Conservation (phyloP, 768 basidiomycete species). For the Mycena crocata region DNA sequence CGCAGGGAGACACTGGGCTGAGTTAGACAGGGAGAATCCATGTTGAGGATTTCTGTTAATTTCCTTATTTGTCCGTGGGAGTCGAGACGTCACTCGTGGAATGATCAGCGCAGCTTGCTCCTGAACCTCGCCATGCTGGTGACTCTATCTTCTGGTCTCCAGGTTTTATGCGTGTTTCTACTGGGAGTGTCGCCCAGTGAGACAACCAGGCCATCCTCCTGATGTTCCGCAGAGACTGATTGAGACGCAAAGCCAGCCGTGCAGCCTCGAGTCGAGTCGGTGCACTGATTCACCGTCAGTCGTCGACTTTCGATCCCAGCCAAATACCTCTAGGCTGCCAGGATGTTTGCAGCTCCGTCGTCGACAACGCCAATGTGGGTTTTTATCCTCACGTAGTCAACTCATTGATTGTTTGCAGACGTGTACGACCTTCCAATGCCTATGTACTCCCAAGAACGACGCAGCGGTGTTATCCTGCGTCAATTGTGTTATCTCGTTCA, state of each 20-base stretch:
- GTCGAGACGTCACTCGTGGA: too few species aligned
- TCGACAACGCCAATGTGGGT: constrained; percentile 21
- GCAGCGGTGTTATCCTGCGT: constrained; percentile 43
- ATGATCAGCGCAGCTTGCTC: too few species aligned
- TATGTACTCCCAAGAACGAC: constrained; percentile 42
- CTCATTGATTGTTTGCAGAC: constrained; percentile 47
- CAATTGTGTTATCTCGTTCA: constrained; percentile 40
- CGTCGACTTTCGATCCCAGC: constrained; percentile 22
- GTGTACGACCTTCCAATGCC: constrained; percentile 39
- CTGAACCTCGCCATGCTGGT: too few species aligned
- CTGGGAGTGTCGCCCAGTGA: too few species aligned
- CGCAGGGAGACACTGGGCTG: too few species aligned
- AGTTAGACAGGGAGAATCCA: too few species aligned
- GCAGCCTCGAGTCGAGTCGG: neutral
- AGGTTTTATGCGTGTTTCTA: too few species aligned
- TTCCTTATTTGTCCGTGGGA: too few species aligned
- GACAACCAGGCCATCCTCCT: neutral
- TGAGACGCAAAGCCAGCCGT: neutral
- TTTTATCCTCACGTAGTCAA: neutral
- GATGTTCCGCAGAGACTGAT: neutral
- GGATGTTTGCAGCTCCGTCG: constrained; percentile 3
- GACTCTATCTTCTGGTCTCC: too few species aligned
- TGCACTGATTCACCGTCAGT: constrained; percentile 8
- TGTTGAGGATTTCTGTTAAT: too few species aligned
- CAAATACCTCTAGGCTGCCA: constrained; percentile 23